Evolutionary conservation across 331 rosid genomes (phyloP).

Genomic region (Arachis monticola): DNA sequence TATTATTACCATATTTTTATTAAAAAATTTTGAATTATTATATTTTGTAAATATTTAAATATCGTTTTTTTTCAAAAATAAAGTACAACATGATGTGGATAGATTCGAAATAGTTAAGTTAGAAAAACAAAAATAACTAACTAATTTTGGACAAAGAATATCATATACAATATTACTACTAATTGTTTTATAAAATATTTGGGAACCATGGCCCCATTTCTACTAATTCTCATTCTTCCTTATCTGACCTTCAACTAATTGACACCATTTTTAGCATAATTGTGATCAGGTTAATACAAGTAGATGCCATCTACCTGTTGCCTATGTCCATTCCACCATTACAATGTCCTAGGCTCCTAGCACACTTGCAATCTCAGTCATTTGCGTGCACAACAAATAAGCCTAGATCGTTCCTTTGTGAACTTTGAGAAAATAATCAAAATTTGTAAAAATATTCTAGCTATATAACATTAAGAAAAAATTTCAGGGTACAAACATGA

Average conservation of each 20-base stretch:
- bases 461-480: slow-evolving; percentile 6
- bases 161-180: too few species aligned
- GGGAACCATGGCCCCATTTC: too few species aligned
- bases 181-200: too few species aligned
- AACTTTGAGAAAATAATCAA: slow-evolving; percentile 20
- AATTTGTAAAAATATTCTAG: slow-evolving; percentile 6
- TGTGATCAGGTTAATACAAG: background rate
- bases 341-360: background rate
- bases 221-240: background rate
- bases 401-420: background rate
- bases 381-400: slow-evolving; percentile 8
- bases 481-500: too few species aligned
- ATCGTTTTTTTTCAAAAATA: too few species aligned
- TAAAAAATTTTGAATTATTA: too few species aligned
- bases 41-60: too few species aligned
- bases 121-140: too few species aligned
- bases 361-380: background rate
- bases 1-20: too few species aligned
- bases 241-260: background rate
- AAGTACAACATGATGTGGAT: too few species aligned
- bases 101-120: too few species aligned
- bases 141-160: too few species aligned
- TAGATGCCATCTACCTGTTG: background rate
- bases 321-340: background rate
- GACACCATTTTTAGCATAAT: background rate